A percentile compares a stretch with the other conserved stretches of the same genome.
phyloP scores from a whole-genome alignment of 1,284 basidiomycete genomes.

The Sanguinoderma infundibulare region DNA sequence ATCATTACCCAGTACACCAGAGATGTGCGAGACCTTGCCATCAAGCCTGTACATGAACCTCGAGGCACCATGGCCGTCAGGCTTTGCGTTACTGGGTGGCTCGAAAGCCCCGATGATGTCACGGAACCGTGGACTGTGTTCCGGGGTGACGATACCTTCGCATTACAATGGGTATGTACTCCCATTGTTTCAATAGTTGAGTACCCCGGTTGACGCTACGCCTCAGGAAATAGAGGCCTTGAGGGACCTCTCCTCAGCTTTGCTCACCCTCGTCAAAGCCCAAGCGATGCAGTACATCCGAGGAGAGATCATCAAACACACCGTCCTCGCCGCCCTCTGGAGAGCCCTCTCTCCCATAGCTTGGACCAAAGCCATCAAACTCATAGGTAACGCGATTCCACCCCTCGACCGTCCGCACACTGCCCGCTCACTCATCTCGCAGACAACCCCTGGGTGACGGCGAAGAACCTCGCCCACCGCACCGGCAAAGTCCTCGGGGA shows the following conservation, averaged over 20 bases:
- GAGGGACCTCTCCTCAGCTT: constrained; percentile 51
- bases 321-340: constrained; percentile 54
- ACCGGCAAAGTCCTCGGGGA: constrained; percentile 60
- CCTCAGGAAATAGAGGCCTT: constrained; percentile 60
- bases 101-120: constrained; percentile 49
- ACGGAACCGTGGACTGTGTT: constrained; percentile 59
- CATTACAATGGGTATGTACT: constrained; percentile 57
- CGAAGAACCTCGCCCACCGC: constrained; percentile 54
- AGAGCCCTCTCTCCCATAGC: constrained; percentile 56
- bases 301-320: constrained; percentile 53
- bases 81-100: constrained; percentile 63
- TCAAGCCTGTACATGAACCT: constrained; percentile 48
- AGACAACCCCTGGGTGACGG: constrained; percentile 62
- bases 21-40: constrained; percentile 57
- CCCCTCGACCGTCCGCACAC: background rate
- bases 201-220: background rate
- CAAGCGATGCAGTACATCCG: constrained; percentile 56
- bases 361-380: constrained; percentile 55
- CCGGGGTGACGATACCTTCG: constrained; percentile 56
- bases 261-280: constrained; percentile 49
- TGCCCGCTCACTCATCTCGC: background rate
- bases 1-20: constrained; percentile 56
- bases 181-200: background rate
- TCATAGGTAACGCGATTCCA: constrained; percentile 47
- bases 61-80: constrained; percentile 55